phyloP scores from a whole-genome alignment of 2,329 filamentous ascomycete species.

The Trichoderma koningiopsis region DNA sequence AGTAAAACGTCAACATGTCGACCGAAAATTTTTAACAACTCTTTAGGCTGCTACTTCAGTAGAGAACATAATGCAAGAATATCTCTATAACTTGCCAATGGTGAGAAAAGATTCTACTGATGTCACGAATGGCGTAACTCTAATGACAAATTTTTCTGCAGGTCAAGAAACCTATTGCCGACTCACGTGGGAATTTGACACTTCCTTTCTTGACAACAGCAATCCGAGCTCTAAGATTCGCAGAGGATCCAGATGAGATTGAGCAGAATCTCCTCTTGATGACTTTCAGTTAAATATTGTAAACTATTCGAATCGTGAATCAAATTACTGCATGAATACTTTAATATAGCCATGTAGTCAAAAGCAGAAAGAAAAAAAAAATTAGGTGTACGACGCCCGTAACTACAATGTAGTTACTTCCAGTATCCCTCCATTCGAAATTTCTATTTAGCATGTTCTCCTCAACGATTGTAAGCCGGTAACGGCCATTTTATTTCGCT shows the following conservation, averaged over 20 bases:
- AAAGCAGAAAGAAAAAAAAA: not conserved
- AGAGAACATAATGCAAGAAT: conserved; percentile 20
- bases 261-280: conserved; percentile 19
- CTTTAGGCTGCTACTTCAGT: conserved; percentile 4
- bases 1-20: not conserved
- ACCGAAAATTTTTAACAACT: not conserved
- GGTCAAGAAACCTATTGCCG: conserved; percentile 27
- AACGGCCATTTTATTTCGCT: not conserved
- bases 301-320: not conserved
- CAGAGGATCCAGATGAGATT: conserved; percentile 26
- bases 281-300: not conserved
- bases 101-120: not conserved
- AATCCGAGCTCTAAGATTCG: conserved; percentile 21
- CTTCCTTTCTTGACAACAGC: conserved; percentile 23
- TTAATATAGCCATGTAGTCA: not conserved
- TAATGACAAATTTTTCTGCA: not conserved
- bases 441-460: not conserved
- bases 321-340: not conserved
- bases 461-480: not conserved
- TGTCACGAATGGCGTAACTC: not conserved
- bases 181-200: conserved; percentile 21
- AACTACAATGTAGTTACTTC: not conserved
- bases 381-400: too few relatives aligned
- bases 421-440: not conserved
- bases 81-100: conserved; percentile 25